Evolutionary conservation across 257 asterid species (phyloP).

Genomic region (Solanum boliviense): DNA sequence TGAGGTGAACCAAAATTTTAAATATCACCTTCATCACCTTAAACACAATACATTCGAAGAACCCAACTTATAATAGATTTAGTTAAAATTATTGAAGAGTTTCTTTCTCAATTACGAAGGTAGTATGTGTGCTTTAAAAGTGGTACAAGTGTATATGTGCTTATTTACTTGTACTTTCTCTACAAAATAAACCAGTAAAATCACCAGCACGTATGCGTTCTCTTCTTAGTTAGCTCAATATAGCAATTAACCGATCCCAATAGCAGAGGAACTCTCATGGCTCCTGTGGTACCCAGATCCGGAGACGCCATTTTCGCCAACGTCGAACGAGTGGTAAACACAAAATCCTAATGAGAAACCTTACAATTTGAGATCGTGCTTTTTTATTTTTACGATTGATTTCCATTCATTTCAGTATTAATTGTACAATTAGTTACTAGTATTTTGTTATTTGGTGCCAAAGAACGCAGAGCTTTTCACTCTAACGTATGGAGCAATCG

Average conservation of each 20-base stretch:
- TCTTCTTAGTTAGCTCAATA: not conserved
- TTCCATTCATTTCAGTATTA: not conserved
- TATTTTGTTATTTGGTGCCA: not conserved
- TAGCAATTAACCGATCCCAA: not conserved
- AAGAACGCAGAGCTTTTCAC: constrained; percentile 94
- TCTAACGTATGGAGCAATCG: constrained; percentile 85
- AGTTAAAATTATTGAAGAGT: not conserved
- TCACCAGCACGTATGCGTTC: not conserved
- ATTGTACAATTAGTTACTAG: not conserved
- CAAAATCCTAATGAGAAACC: not conserved
- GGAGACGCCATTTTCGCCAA: constrained; percentile 43
- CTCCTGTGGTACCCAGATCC: constrained; percentile 37
- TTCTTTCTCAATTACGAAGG: not conserved
- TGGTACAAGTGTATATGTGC: not conserved
- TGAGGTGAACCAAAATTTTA: not conserved
- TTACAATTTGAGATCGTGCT: not conserved
- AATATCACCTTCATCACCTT: not conserved
- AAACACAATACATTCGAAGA: not conserved
- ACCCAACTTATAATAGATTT: not conserved
- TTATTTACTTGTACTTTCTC: not conserved
- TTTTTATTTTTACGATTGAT: not conserved
- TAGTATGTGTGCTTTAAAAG: not conserved
- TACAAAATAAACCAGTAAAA: not conserved
- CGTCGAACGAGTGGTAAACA: constrained; percentile 36
- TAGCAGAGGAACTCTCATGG: constrained; percentile 4